Evolutionary conservation across 1,284 basidiomycete genomes (phyloP), one percentile per base, ranked within the genome.

Genomic region (Anthracocystis setariae): DNA sequence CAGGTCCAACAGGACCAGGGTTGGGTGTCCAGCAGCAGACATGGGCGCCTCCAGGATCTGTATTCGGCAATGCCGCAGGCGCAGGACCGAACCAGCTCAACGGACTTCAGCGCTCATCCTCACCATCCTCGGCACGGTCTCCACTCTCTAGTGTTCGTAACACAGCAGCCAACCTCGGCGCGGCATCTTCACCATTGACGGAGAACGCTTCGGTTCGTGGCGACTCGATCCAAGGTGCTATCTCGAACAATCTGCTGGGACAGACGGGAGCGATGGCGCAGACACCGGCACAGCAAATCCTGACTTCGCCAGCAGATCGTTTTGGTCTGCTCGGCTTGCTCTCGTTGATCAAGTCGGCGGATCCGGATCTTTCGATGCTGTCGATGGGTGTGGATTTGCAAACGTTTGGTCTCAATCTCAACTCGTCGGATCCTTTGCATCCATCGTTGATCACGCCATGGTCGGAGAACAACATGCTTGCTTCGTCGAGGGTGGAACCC

Each of bases 371-470:
- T 80, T 90, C 90, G 46, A 86, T 96, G 84, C 87, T 92, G 68
- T 89, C 91, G 72, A 88, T 97, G 77, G 95, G 95, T 37, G 93
- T 91, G 56, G 95, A 98, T 85, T 84, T 98, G 79, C 92, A 91
- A 57, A 92, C 92, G 61, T 90, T 98, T 84, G 95, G 95, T 33
- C 85, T 98, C 79, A 94, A 97, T 84, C 89, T 98, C 87, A 88
- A 89, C 59, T 89, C 89, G 73, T 86, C 88, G 74, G 92, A 92
- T 83, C 91, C 92, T 79, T 86, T 98, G 66, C 94, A 93, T 85
- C 90, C 93, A 50, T 91, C 92, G 29, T 96, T 98, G 85, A 93
- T 97, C 80, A 96, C 94, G 55, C 95, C 95, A 46, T 98, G 94
- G 94, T 89, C 93, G 61, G 92, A 94, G 83, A 90, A 92, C 77